Evolutionary conservation across 345 rosid genomes (phyloP).

Genomic region (Iberis pinnata): DNA sequence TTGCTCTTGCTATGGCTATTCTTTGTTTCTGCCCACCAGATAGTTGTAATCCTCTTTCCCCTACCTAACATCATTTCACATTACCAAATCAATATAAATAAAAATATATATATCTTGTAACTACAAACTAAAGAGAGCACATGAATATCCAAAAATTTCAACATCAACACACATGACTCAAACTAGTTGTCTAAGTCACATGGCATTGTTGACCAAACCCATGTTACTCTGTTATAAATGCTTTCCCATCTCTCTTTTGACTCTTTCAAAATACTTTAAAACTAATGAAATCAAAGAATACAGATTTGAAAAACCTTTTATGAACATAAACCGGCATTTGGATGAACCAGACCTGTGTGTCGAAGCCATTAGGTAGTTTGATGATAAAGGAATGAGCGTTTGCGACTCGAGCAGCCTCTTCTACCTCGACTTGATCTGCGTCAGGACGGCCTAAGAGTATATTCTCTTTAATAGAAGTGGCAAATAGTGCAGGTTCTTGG

Average conservation of each 20-base stretch:
- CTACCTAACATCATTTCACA: constrained; percentile 61
- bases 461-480: constrained; percentile 90
- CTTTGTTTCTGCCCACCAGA: constrained; percentile 99
- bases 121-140: constrained; percentile 23
- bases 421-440: constrained; percentile 67
- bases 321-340: neutral
- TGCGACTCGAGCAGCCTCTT: constrained; percentile 96
- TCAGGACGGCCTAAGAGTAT: constrained; percentile 88
- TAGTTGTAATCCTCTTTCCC: constrained; percentile 92
- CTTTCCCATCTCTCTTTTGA: constrained; percentile 43
- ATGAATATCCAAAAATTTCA: constrained; percentile 13
- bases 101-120: neutral
- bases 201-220: constrained; percentile 59
- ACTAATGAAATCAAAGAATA: constrained; percentile 22
- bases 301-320: constrained; percentile 21
- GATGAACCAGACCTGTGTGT: constrained; percentile 62
- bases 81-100: constrained; percentile 3
- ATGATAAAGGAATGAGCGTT: constrained; percentile 91
- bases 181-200: constrained; percentile 45
- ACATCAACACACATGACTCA: constrained; percentile 31
- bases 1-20: constrained; percentile 94
- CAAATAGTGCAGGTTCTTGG: constrained; percentile 94
- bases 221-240: constrained; percentile 61
- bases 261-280: constrained; percentile 30
- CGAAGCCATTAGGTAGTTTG: constrained; percentile 87